These are phyloP conservation scores for Auricularia cornea DNA, from an alignment of 768 basidiomycete genomes.

Conservation along the genomic window DNA sequence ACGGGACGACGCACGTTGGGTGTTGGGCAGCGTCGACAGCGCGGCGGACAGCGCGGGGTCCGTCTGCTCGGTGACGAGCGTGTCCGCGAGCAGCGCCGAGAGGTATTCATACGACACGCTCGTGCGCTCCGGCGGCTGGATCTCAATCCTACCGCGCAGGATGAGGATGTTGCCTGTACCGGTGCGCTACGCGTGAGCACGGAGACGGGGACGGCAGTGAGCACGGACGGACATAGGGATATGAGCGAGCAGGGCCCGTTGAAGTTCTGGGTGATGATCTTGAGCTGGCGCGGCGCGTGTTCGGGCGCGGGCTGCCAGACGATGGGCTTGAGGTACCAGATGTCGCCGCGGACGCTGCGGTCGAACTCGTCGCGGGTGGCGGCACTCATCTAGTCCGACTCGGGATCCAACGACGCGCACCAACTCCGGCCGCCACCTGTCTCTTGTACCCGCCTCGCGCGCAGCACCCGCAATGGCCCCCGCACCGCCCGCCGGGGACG, in stretches of 20 bases:
- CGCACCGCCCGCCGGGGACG: constrained; percentile 6
- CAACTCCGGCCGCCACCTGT: neutral
- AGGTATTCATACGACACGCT: constrained; percentile 81
- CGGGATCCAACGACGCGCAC: too few relatives aligned
- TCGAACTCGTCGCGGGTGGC: neutral
- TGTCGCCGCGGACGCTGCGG: constrained; percentile 33
- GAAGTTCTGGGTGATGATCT: constrained; percentile 76
- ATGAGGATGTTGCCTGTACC: constrained; percentile 79
- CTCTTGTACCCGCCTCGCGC: neutral
- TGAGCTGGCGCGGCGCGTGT: constrained; percentile 26
- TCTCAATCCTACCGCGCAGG: constrained; percentile 70
- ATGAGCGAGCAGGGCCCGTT: constrained; percentile 93
- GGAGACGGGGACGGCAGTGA: neutral
- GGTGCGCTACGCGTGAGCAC: neutral
- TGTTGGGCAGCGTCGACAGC: constrained; percentile 65
- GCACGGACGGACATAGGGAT: constrained; percentile 58
- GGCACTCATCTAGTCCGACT: neutral
- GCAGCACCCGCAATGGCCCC: constrained; percentile 14
- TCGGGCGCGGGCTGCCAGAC: constrained; percentile 31
- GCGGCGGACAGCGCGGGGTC: constrained; percentile 46
- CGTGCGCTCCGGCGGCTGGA: constrained; percentile 54
- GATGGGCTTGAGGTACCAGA: constrained; percentile 73
- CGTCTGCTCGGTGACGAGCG: constrained; percentile 59
- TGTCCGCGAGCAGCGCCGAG: constrained; percentile 74
- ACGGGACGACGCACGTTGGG: constrained; percentile 63